Evolutionary conservation across 257 asterid species (phyloP).

Genomic region (Nicotiana attenuata): DNA sequence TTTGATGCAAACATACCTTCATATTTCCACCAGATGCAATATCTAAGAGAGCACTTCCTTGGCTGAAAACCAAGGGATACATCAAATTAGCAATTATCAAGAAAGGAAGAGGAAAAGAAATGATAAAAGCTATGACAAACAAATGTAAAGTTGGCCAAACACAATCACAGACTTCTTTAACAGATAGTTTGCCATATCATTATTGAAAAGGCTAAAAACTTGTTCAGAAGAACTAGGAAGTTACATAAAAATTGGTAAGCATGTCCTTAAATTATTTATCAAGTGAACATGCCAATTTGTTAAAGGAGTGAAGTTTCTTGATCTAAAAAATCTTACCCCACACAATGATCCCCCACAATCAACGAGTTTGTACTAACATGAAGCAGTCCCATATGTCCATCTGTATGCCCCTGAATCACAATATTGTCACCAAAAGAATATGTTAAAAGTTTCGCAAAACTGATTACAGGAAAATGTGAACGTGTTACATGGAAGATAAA

Average conservation of each 20-base stretch:
- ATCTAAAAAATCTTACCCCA: constrained; percentile 57
- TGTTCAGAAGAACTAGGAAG: not conserved
- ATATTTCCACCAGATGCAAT: constrained; percentile 78
- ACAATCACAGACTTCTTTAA: not conserved
- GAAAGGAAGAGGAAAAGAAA: constrained; percentile 1
- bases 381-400: constrained; percentile 87
- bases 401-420: constrained; percentile 83
- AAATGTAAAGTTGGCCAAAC: not conserved
- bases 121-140: not conserved
- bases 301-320: constrained; percentile 1
- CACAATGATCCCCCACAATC: constrained; percentile 95
- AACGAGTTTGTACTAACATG: constrained; percentile 76
- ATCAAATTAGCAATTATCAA: constrained; percentile 15
- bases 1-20: constrained; percentile 49
- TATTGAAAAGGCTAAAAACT: not conserved
- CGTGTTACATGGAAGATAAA: not conserved
- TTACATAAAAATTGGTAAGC: not conserved
- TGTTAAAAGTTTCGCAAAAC: not conserved
- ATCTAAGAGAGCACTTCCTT: constrained; percentile 89
- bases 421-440: constrained; percentile 9
- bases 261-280: not conserved
- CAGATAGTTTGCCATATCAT: not conserved
- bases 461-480: not conserved
- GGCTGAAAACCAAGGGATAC: constrained; percentile 50
- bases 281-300: not conserved